Conservation (phyloP, 768 basidiomycete species). For the Asterophora parasitica region DNA sequence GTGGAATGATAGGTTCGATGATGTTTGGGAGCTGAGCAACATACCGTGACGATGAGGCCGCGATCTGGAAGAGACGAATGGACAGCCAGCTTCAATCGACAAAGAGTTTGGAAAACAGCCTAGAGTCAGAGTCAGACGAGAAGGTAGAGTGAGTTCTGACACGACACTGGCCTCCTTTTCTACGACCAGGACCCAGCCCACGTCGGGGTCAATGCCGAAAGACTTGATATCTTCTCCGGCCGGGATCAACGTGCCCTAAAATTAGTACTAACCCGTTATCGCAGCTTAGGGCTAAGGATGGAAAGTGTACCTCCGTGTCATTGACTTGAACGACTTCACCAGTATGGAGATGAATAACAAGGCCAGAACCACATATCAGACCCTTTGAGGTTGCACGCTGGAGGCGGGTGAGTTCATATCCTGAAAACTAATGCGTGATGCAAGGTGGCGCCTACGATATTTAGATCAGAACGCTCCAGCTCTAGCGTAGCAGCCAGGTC, state of each 20-base stretch:
- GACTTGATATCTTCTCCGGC: constrained; percentile 63
- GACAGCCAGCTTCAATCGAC: constrained; percentile 47
- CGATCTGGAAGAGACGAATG: constrained; percentile 47
- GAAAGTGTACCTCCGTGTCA: constrained; percentile 50
- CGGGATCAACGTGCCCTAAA: constrained; percentile 74
- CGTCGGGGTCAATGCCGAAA: constrained; percentile 47
- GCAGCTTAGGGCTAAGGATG: too few species aligned
- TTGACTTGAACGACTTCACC: constrained; percentile 48
- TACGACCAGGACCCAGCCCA: constrained; percentile 79
- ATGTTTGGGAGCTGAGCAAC: constrained; percentile 2
- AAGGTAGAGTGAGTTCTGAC: background rate
- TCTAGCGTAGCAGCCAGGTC: constrained; percentile 83
- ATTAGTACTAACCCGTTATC: too few species aligned
- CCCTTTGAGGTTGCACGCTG: constrained; percentile 91
- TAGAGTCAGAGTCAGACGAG: constrained; percentile 25
- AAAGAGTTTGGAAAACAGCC: constrained; percentile 94
- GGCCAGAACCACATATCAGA: constrained; percentile 65
- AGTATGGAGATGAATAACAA: constrained; percentile 51
- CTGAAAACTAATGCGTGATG: background rate
- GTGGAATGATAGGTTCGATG: background rate
- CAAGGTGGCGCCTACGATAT: constrained; percentile 51
- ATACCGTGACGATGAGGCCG: constrained; percentile 78
- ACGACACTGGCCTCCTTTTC: constrained; percentile 79
- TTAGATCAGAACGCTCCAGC: constrained; percentile 68
- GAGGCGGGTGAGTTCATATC: constrained; percentile 1